Evolutionary conservation across 2,329 filamentous ascomycete species (phyloP).

Genomic region (Verticillium albo-atrum): DNA sequence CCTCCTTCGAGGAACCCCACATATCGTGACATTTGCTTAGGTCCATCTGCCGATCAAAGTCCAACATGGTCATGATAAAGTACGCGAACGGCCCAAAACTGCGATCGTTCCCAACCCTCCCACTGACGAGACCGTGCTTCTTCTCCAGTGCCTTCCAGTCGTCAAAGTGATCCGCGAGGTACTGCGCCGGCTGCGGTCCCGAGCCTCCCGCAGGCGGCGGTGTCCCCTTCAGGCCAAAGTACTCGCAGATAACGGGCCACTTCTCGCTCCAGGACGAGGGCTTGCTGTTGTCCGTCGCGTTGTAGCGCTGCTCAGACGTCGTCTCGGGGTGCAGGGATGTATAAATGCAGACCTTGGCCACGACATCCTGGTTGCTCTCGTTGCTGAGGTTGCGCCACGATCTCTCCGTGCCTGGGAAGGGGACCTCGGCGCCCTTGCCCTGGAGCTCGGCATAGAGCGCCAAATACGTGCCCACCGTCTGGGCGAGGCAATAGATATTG

Average conservation of each 20-base stretch:
- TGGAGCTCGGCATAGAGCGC: slow-evolving; percentile 28
- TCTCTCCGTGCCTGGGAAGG: slow-evolving; percentile 29
- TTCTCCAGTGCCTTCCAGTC: slow-evolving; percentile 25
- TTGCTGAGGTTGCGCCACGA: slow-evolving; percentile 27
- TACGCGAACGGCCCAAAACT: slow-evolving; percentile 22
- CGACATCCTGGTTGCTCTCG: slow-evolving; percentile 29
- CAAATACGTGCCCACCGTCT: slow-evolving; percentile 32
- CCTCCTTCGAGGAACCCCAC: slow-evolving; percentile 22
- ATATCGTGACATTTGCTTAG: slow-evolving; percentile 24
- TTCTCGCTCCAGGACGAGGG: slow-evolving; percentile 33
- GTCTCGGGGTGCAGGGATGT: slow-evolving; percentile 34
- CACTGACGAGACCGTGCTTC: slow-evolving; percentile 24
- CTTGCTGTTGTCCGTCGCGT: slow-evolving; percentile 32
- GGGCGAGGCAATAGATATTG: slow-evolving; percentile 36
- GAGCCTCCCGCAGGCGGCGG: slow-evolving; percentile 19
- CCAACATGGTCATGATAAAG: slow-evolving; percentile 27
- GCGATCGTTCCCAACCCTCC: slow-evolving; percentile 24
- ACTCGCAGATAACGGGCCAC: slow-evolving; percentile 40
- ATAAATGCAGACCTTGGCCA: slow-evolving; percentile 34
- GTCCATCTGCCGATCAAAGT: slow-evolving; percentile 28
- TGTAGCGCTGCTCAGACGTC: slow-evolving; percentile 32
- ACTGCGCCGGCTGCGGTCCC: slow-evolving; percentile 24
- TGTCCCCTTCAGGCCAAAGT: slow-evolving; percentile 39
- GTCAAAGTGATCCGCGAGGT: slow-evolving; percentile 23
- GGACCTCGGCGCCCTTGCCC: slow-evolving; percentile 25